Evolutionary conservation across 306 rosid species (phyloP).

Genomic region (Neltuma alba): DNA sequence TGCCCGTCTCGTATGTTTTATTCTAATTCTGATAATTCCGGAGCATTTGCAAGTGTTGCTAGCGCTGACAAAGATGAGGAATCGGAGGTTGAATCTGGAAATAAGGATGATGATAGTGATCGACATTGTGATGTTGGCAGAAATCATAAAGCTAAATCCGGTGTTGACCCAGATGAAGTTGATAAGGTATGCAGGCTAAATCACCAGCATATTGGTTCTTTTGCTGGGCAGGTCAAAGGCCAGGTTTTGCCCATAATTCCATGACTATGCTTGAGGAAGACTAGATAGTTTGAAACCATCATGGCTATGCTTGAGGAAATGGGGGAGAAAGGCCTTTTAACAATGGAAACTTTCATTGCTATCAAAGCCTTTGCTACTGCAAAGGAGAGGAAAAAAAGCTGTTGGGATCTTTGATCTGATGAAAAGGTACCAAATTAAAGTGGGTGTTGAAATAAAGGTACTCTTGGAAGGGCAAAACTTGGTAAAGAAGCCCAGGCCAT

Average conservation of each 20-base stretch:
- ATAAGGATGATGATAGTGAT: slow-evolving; percentile 24
- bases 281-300: slow-evolving; percentile 92
- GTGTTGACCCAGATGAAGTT: slow-evolving; percentile 65
- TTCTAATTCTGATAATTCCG: slow-evolving; percentile 32
- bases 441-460: slow-evolving; percentile 67
- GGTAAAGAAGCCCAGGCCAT: slow-evolving; percentile 81
- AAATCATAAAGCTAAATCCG: slow-evolving; percentile 29
- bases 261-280: slow-evolving; percentile 78
- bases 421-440: slow-evolving; percentile 71
- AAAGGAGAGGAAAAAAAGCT: slow-evolving; percentile 86
- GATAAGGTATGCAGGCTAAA: slow-evolving; percentile 78
- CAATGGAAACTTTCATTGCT: slow-evolving; percentile 82
- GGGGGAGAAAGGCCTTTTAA: slow-evolving; percentile 74
- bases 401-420: slow-evolving; percentile 82
- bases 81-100: slow-evolving; percentile 49
- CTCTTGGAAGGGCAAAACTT: slow-evolving; percentile 77
- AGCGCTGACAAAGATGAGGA: slow-evolving; percentile 38
- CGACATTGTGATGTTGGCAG: slow-evolving; percentile 22
- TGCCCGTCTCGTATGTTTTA: slow-evolving; percentile 87
- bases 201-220: slow-evolving; percentile 88
- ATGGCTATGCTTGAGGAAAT: slow-evolving; percentile 86
- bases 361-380: slow-evolving; percentile 81
- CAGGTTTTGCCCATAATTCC: slow-evolving; percentile 69
- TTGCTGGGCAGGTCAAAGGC: slow-evolving; percentile 76
- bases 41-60: slow-evolving; percentile 41